Evolutionary conservation across 495 filamentous ascomycete species (phyloP).

Genomic region (Cenococcum geophilum): DNA sequence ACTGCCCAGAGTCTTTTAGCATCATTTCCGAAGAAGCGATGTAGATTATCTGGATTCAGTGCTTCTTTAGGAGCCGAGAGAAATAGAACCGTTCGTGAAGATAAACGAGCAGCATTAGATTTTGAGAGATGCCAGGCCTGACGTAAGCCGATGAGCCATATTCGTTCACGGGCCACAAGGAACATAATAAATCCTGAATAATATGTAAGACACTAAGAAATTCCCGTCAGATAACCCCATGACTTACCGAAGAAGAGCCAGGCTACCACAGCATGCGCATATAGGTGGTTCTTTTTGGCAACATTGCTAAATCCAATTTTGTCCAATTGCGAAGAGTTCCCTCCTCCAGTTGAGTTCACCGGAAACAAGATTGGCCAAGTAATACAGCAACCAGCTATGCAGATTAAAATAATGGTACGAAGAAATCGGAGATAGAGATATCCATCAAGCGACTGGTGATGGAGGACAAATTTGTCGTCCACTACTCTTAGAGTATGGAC

Average conservation of each 20-base stretch:
- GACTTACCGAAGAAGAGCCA: slow-evolving; percentile 53
- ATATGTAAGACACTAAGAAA: slow-evolving; percentile 15
- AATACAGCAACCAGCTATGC: slow-evolving; percentile 72
- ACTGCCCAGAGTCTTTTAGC: slow-evolving; percentile 57
- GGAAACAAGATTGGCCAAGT: slow-evolving; percentile 85
- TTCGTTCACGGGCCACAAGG: slow-evolving; percentile 57
- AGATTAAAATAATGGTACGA: slow-evolving; percentile 62
- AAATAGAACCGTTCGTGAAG: slow-evolving; percentile 64
- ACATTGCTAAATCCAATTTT: slow-evolving; percentile 63
- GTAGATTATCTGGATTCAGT: slow-evolving; percentile 29
- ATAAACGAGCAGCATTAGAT: slow-evolving; percentile 58
- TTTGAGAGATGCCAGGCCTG: slow-evolving; percentile 68
- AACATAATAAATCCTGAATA: slow-evolving; percentile 57
- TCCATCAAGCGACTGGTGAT: slow-evolving; percentile 67
- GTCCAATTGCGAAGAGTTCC: slow-evolving; percentile 54
- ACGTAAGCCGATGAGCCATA: slow-evolving; percentile 62
- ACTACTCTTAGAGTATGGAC: slow-evolving; percentile 55
- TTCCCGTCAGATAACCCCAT: slow-evolving; percentile 7
- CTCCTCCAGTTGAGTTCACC: slow-evolving; percentile 71
- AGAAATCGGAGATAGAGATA: slow-evolving; percentile 85
- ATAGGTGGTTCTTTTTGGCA: slow-evolving; percentile 46
- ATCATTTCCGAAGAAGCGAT: slow-evolving; percentile 40
- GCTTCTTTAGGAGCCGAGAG: slow-evolving; percentile 56
- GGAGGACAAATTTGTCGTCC: slow-evolving; percentile 55
- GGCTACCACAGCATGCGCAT: slow-evolving; percentile 54